Evolutionary conservation across 371 early-diverging fungal species (phyloP).

Genomic region (Circinella minor): DNA sequence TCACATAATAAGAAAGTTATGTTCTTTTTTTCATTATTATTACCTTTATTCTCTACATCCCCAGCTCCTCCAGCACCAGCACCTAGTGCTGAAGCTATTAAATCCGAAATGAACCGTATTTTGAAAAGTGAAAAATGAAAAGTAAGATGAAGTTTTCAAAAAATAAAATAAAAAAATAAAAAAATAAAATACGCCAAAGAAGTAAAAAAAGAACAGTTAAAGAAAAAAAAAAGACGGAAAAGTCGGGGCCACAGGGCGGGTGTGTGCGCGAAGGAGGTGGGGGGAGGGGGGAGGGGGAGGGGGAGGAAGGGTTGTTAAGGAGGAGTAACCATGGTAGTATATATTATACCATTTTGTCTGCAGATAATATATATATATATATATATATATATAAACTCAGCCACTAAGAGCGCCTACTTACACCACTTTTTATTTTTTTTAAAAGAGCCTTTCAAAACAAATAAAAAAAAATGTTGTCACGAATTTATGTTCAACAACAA

Average conservation of each 20-base stretch:
- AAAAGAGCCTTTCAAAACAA: no score
- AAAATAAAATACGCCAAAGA: no score
- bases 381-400: background rate
- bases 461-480: background rate
- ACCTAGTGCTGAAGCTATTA: conserved; percentile 51
- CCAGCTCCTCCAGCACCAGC: conserved; percentile 32
- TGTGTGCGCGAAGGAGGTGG: background rate
- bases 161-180: no score
- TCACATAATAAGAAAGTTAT: no score
- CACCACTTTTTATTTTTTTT: no score
- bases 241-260: background rate
- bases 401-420: no score
- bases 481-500: background rate
- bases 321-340: no score
- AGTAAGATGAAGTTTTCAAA: background rate
- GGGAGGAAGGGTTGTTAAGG: background rate
- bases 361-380: no score
- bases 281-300: conserved; percentile 1
- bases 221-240: conserved; percentile 9
- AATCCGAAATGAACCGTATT: conserved; percentile 55
- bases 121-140: conserved; percentile 17
- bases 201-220: background rate
- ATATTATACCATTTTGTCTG: no score
- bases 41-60: conserved; percentile 33
- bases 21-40: background rate